phyloP scores from a whole-genome alignment of 305 asterid species.

The Caryopteris hybrid region DNA sequence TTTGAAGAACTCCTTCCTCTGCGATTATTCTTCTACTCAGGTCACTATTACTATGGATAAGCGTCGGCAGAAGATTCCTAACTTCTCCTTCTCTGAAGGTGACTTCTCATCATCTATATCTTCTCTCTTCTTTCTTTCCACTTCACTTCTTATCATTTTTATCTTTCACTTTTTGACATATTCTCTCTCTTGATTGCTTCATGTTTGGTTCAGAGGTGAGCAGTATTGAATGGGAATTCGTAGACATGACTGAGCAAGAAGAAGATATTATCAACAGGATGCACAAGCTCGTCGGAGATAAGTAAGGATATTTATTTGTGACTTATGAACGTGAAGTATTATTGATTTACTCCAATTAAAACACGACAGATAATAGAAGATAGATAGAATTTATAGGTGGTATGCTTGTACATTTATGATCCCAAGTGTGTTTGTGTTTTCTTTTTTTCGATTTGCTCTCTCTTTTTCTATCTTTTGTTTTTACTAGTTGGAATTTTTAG shows the following conservation, averaged over 20 bases:
- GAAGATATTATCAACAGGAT: conserved; percentile 61
- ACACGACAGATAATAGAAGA: too few species aligned
- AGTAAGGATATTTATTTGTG: conserved; percentile 30
- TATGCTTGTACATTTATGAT: too few species aligned
- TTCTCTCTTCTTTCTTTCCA: neutral
- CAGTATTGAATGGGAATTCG: conserved; percentile 61
- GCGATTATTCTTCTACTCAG: neutral
- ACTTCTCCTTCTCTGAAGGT: conserved; percentile 29
- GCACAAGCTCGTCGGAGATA: conserved; percentile 72
- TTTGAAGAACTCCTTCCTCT: too few species aligned
- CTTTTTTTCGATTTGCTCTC: too few species aligned
- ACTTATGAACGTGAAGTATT: too few species aligned
- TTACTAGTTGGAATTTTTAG: too few species aligned
- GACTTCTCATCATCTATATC: neutral
- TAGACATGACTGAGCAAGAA: conserved; percentile 58
- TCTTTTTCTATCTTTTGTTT: too few species aligned
- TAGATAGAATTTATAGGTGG: too few species aligned
- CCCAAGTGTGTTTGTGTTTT: too few species aligned
- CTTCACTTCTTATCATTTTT: too few species aligned
- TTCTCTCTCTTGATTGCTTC: neutral
- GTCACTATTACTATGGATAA: conserved; percentile 46
- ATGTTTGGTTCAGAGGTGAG: conserved; percentile 44
- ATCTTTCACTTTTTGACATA: too few species aligned
- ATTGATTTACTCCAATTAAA: too few species aligned
- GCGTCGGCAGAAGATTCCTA: conserved; percentile 16